Conservation (phyloP, 148 eudicot species). For the Dysphania ambrosioides region DNA sequence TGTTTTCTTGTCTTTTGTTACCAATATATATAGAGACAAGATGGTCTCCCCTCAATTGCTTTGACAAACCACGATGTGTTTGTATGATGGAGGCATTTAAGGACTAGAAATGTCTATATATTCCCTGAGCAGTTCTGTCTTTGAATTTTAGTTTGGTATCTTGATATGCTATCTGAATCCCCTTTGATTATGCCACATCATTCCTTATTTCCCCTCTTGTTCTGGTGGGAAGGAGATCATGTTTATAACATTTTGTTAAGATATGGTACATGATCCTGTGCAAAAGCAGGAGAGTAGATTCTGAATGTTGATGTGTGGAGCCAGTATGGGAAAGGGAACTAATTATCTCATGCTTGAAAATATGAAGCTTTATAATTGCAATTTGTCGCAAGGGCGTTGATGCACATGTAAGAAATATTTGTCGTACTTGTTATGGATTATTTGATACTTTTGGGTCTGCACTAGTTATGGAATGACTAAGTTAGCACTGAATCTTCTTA, state of each 20-base stretch:
- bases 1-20: neutral
- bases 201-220: neutral
- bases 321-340: neutral
- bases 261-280: neutral
- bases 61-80: neutral
- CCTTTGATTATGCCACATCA: neutral
- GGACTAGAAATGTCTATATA: neutral
- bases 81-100: neutral
- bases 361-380: neutral
- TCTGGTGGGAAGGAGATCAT: neutral
- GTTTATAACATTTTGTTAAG: neutral
- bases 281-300: neutral
- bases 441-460: neutral
- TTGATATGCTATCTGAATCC: neutral
- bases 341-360: neutral
- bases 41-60: neutral
- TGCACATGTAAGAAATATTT: too few species aligned
- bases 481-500: neutral
- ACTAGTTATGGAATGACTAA: neutral
- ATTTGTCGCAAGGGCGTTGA: neutral
- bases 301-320: neutral
- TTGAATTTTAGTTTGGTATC: neutral
- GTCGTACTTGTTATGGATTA: conserved; percentile 4
- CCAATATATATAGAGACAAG: neutral
- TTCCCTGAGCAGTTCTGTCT: neutral